Base-by-base conservation (phyloP, 1,284 basidiomycete genomes). In the Ustilago trichophora region DNA sequence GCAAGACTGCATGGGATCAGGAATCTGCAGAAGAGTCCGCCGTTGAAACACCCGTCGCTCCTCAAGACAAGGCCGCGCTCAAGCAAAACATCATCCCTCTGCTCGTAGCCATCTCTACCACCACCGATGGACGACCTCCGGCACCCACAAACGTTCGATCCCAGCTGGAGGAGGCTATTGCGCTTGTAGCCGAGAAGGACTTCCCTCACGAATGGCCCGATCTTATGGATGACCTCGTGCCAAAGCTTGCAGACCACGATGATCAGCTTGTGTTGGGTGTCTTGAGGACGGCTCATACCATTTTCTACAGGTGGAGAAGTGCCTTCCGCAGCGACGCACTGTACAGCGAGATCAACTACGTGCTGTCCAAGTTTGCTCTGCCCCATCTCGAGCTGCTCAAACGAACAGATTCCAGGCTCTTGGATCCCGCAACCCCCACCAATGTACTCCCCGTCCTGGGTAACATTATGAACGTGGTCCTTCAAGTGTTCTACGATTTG, bases 401-500 rank as follows among this genome's bases (percentile, higher is more conserved):
- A 29, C 63, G 68, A 18, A 65, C 68, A 35, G 64, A 77, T 44
- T 45, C 56, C 9, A 50, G 56, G 29, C 38, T 82, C 82, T 31
- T 84, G 81, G 60, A 82, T 77, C 41, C 80, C 68, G n/a, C 68
- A 70, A 55, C 74, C 75, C 52, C 80, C 82, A 11, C 83, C 80
- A 0, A 63, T 35, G 37, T 54, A 33, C 11, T 80, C 66, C 59
- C 82, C 82, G 49, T 82, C 77, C 47, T 83, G 81, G 41, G 80
- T 76, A 47, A 52, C 31, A 69, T 73, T 31, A 42, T 80, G 18
- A 83, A 26, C 0, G 88, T 93, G 84, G 85, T 96, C 5, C 85
- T 92, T 15, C 91, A 95, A 46, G 87, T 98, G 26, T 98, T 90
- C 84, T 90, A 95, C 76, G 96, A 98, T 82, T 87, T 98, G 56